phyloP scores from a whole-genome alignment of 805 yeast species.

The Blastobotrys muscicola region DNA sequence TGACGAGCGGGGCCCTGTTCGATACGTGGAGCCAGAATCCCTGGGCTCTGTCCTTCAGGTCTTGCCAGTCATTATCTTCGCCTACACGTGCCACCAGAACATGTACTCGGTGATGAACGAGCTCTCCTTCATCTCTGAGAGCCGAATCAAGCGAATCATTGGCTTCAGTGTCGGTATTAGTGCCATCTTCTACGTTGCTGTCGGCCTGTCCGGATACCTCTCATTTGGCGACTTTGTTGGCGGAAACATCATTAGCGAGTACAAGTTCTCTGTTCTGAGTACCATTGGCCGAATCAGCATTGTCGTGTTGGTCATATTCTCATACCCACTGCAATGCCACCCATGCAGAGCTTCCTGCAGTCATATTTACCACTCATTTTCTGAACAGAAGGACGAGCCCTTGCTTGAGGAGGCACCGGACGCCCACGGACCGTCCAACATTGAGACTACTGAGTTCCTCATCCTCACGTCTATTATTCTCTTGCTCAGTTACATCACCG shows the following conservation, averaged over 20 bases:
- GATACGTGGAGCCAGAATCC: slow-evolving; percentile 39
- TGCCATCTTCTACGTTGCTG: slow-evolving; percentile 49
- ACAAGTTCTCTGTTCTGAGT: slow-evolving; percentile 58
- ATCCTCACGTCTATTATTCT: slow-evolving; percentile 39
- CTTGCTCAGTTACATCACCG: slow-evolving; percentile 48
- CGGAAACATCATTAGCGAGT: slow-evolving; percentile 70
- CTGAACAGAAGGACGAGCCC: slow-evolving; percentile 1
- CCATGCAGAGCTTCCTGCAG: slow-evolving; percentile 80
- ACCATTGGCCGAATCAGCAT: slow-evolving; percentile 75
- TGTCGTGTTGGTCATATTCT: slow-evolving; percentile 66
- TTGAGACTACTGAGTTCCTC: slow-evolving; percentile 24
- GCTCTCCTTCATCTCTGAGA: slow-evolving; percentile 45
- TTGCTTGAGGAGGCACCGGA: slow-evolving; percentile 5
- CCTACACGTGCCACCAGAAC: slow-evolving; percentile 93
- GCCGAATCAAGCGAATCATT: slow-evolving; percentile 39
- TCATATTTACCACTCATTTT: slow-evolving; percentile 48
- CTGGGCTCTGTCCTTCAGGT: slow-evolving; percentile 45
- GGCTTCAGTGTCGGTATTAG: slow-evolving; percentile 50
- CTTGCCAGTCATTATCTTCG: slow-evolving; percentile 88
- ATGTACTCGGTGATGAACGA: slow-evolving; percentile 87
- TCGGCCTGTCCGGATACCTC: slow-evolving; percentile 75
- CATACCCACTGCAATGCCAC: slow-evolving; percentile 86
- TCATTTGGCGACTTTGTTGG: slow-evolving; percentile 75
- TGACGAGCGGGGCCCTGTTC: slow-evolving; percentile 40
- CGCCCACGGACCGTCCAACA: slow-evolving; percentile 1